A percentile compares a stretch with the other conserved stretches of the same genome.
Conservation (phyloP, 768 basidiomycete genomes). For the Lactifluus volemus region DNA sequence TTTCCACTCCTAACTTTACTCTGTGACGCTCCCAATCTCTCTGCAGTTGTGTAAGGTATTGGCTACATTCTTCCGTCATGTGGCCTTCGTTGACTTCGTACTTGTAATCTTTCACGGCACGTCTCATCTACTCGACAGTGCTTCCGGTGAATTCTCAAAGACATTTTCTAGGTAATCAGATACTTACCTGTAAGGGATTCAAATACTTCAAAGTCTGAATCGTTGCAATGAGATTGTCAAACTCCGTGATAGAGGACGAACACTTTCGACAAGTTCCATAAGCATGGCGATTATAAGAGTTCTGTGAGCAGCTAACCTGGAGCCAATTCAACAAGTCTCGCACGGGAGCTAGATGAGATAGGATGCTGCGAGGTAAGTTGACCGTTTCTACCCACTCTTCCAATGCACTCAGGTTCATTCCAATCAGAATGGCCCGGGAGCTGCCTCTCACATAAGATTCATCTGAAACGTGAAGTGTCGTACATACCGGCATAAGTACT, state of each 20-base stretch:
- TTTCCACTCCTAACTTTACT: slow-evolving; percentile 79
- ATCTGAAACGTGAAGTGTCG: background rate
- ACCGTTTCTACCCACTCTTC: slow-evolving; percentile 89
- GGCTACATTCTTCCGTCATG: slow-evolving; percentile 93
- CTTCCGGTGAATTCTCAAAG: background rate
- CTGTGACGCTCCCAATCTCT: slow-evolving; percentile 96
- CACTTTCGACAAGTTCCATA: slow-evolving; percentile 38
- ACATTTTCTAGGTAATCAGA: background rate
- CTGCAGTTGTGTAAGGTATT: slow-evolving; percentile 91
- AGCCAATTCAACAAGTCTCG: slow-evolving; percentile 81
- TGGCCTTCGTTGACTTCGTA: slow-evolving; percentile 88
- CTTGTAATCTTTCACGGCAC: slow-evolving; percentile 87
- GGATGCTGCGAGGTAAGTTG: slow-evolving; percentile 71
- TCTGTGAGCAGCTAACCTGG: slow-evolving; percentile 35
- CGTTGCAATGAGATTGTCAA: slow-evolving; percentile 79
- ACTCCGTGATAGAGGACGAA: slow-evolving; percentile 79
- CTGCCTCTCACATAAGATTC: slow-evolving; percentile 27
- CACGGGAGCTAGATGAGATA: slow-evolving; percentile 75
- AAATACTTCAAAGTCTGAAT: slow-evolving; percentile 81
- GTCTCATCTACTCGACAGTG: slow-evolving; percentile 59
- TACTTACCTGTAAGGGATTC: slow-evolving; percentile 83
- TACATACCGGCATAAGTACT: slow-evolving; percentile 78
- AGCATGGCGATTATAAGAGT: slow-evolving; percentile 3
- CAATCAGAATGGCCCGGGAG: slow-evolving; percentile 83
- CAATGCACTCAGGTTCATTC: slow-evolving; percentile 72